Conservation (phyloP, 768 basidiomycete species). For the Cystobasidium tubakii region DNA sequence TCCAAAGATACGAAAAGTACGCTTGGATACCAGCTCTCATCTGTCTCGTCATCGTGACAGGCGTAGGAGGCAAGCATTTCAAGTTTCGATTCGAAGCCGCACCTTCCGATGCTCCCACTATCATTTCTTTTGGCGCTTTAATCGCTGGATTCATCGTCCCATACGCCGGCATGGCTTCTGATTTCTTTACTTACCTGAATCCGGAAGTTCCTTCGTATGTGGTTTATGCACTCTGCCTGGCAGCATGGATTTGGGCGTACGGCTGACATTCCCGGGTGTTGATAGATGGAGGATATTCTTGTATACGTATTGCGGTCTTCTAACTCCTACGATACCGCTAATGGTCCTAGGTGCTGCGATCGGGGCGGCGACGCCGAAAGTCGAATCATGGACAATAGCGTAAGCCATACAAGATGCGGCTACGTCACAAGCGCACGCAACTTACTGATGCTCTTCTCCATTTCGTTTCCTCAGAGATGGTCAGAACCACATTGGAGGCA, state of each 20-base stretch:
- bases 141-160: slow-evolving; percentile 21
- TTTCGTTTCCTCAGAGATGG: slow-evolving; percentile 49
- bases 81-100: slow-evolving; percentile 1
- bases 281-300: slow-evolving; percentile 50
- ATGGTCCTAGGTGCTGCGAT: slow-evolving; percentile 16
- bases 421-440: too few relatives aligned
- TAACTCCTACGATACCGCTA: slow-evolving; percentile 41
- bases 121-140: slow-evolving; percentile 11
- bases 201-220: slow-evolving; percentile 8
- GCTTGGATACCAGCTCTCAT: slow-evolving; percentile 22
- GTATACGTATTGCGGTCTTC: slow-evolving; percentile 51
- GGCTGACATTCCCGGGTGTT: slow-evolving; percentile 1
- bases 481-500: slow-evolving; percentile 52
- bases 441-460: too few relatives aligned
- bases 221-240: too few relatives aligned
- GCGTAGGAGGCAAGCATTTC: slow-evolving; percentile 20
- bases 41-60: slow-evolving; percentile 3
- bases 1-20: slow-evolving; percentile 5
- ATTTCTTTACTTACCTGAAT: slow-evolving; percentile 19
- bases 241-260: too few relatives aligned
- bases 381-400: slow-evolving; percentile 55
- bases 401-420: slow-evolving; percentile 52
- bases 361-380: slow-evolving; percentile 43
- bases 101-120: background rate
- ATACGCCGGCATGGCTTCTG: slow-evolving; percentile 18